Conservation (phyloP, 129 eudicot genomes). For the Pittosporum tobira region DNA sequence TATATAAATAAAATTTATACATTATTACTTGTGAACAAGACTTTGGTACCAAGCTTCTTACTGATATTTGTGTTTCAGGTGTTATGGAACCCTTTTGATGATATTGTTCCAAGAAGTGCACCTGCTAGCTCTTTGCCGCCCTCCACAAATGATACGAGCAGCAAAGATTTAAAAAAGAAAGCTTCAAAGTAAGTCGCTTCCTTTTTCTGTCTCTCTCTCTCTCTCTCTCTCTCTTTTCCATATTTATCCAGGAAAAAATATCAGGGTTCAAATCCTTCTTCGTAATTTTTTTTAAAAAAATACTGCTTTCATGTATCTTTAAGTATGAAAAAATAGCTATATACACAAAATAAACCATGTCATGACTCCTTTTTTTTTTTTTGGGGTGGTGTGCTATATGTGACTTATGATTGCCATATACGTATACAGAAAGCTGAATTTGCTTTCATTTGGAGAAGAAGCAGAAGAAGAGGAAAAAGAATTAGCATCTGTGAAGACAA, state of each 20-base stretch:
- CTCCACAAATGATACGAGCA: conserved; percentile 30
- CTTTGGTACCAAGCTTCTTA: conserved; percentile 7
- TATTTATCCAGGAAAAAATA: too few relatives aligned
- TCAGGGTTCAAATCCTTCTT: too few relatives aligned
- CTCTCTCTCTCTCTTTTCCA: too few relatives aligned
- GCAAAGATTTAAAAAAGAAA: conserved; percentile 57
- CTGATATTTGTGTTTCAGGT: conserved; percentile 36
- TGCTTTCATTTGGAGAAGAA: conserved; percentile 97
- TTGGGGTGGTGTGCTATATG: too few relatives aligned
- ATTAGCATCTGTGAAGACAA: conserved; percentile 50
- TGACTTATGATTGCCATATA: neutral
- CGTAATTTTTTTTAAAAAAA: too few relatives aligned
- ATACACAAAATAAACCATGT: neutral
- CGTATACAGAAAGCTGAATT: conserved; percentile 58
- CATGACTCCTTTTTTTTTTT: conserved; percentile 3
- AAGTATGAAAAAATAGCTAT: conserved; percentile 8
- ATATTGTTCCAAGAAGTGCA: conserved; percentile 63
- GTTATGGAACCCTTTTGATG: conserved; percentile 94
- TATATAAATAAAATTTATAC: too few relatives aligned
- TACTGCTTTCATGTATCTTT: too few relatives aligned
- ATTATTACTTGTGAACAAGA: neutral
- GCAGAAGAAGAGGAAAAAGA: conserved; percentile 94
- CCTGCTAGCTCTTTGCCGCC: conserved; percentile 44
- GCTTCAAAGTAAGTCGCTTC: conserved; percentile 56
- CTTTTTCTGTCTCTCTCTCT: too few relatives aligned